Percentiles rank a stretch among this genome's conserved stretches.
These are phyloP conservation scores for Forsythia suspensa DNA, from an alignment of 257 asterid species.

Conservation along the genomic window DNA sequence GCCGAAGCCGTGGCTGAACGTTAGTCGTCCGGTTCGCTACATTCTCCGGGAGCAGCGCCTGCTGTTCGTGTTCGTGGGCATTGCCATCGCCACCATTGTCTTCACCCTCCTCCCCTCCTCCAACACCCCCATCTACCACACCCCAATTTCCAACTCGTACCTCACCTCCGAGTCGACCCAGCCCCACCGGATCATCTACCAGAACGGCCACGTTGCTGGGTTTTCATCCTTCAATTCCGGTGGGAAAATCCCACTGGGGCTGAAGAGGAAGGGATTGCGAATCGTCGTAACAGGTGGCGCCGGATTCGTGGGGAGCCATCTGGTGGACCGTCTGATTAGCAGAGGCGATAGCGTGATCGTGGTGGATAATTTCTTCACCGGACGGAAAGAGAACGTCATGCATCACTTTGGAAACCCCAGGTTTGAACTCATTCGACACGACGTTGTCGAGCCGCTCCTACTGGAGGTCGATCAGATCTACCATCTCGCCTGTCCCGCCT, in stretches of 20 bases:
- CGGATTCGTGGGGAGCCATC: constrained; percentile 91
- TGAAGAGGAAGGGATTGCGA: constrained; percentile 67
- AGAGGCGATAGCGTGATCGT: constrained; percentile 96
- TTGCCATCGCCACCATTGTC: constrained; percentile 48
- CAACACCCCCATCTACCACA: constrained; percentile 1
- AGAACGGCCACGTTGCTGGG: constrained; percentile 51
- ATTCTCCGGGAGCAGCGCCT: constrained; percentile 51
- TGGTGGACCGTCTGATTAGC: constrained; percentile 80
- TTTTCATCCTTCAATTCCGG: constrained; percentile 55
- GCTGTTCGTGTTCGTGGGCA: constrained; percentile 47
- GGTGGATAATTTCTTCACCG: constrained; percentile 95
- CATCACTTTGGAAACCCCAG: constrained; percentile 88
- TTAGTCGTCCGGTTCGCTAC: constrained; percentile 47
- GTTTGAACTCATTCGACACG: constrained; percentile 93
- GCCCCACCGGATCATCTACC: constrained; percentile 43
- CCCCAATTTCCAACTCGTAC: constrained; percentile 29
- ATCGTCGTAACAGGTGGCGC: constrained; percentile 98
- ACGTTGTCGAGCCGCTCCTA: constrained; percentile 92
- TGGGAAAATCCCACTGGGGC: constrained; percentile 82
- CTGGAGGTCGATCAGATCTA: constrained; percentile 98
- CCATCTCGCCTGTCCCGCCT: constrained; percentile 97
- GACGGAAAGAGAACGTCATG: constrained; percentile 83
- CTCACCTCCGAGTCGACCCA: constrained; percentile 40
- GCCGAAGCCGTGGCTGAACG: constrained; percentile 43
- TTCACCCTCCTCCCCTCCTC: constrained; percentile 26